Base-by-base conservation (phyloP, 768 basidiomycete genomes). In the Coprinopsis marcescibilis region DNA sequence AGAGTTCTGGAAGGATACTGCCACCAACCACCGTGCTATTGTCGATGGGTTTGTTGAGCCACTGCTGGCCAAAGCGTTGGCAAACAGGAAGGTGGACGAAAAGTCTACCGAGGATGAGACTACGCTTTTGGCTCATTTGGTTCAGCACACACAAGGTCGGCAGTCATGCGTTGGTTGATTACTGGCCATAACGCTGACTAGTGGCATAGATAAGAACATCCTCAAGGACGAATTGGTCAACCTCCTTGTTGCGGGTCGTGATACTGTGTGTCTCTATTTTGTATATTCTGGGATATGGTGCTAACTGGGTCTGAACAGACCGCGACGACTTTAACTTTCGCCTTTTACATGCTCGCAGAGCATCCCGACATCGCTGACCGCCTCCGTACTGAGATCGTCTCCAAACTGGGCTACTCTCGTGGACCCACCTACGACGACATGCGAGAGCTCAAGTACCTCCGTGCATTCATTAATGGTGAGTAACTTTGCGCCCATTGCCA, bases 201-300 rank as follows among this genome's bases (percentile, higher is more conserved):
- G 6, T n/a, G 4, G 7, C 38, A n/a, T 38, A 60, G 66, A 67
- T 43, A 44, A 50, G 4, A 58, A 49, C 12, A 48, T 65, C 17
- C 57, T 81, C n/a, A 69, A 69, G 46, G 78, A 79, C 50, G 64
- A 65, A 40, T 52, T 40, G 3, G 54, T 78, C n/a, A 80, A 80
- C 51, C 74, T 81, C 33, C 60, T 78, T 13, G 65, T 81, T 19
- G 78, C 79, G 19, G 78, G 76, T 7, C 67, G 77, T 21, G 81
- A 83, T 48, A 83, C 80, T 2, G 72, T 72, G 43, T 20, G 65
- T 56, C 15, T 17, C 32, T 37, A 5, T 40, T 40, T 8, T 4
- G 8, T 25, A 8, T 40, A 5, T 8, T 17, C 19, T 6, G 39
- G 5, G 2, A 19, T 27, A 26, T 4, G 12, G 3, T 4, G 33